Evolutionary conservation across 2,329 filamentous ascomycete species (phyloP).

Genomic region (Chrysoporthe cubensis): DNA sequence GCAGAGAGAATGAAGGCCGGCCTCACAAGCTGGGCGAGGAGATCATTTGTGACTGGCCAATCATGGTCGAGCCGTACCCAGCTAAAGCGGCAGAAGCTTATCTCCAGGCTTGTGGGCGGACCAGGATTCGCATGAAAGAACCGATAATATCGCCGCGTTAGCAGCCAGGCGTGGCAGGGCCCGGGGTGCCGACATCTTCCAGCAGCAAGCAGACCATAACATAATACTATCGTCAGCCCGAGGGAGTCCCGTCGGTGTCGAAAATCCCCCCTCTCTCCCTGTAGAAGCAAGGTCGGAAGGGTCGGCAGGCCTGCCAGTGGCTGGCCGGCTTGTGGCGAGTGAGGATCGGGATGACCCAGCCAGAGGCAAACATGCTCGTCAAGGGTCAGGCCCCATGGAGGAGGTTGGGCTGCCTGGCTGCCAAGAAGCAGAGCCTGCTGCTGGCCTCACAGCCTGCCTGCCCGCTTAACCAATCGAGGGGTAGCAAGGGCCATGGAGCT

Average conservation of each 20-base stretch:
- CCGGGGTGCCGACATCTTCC: not conserved
- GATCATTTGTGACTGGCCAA: constrained; percentile 19
- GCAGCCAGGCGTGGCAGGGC: not conserved
- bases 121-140: constrained; percentile 27
- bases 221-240: not conserved
- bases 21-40: constrained; percentile 20
- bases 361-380: constrained; percentile 9
- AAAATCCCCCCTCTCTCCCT: not conserved
- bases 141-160: constrained; percentile 22
- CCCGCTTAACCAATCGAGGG: not conserved
- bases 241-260: not conserved
- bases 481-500: not conserved
- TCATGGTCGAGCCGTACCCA: constrained; percentile 9
- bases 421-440: not conserved
- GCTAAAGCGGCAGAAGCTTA: constrained; percentile 21
- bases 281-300: not conserved
- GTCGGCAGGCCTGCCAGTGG: constrained; percentile 1
- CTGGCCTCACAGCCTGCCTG: not conserved
- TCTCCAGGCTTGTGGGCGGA: constrained; percentile 24
- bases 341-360: constrained; percentile 8
- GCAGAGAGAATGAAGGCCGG: constrained; percentile 2
- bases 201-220: not conserved
- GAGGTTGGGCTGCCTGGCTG: not conserved
- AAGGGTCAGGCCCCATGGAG: not conserved
- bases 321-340: constrained; percentile 22